Evolutionary conservation across 257 asterid genomes (phyloP), one percentile per base, ranked within the genome.

Genomic region (Linderniella brevidens): DNA sequence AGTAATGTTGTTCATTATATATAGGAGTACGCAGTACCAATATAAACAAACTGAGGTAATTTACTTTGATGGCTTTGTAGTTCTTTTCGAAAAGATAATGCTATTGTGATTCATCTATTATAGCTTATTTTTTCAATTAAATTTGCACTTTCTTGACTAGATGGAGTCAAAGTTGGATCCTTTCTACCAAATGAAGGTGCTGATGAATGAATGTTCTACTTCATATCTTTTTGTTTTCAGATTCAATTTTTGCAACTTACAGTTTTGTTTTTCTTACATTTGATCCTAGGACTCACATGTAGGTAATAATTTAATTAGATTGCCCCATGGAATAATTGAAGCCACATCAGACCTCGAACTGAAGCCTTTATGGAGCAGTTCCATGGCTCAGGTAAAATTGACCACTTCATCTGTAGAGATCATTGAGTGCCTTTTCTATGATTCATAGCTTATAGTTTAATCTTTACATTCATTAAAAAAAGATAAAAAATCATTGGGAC

Each of bases 271-370:
- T 4, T 45, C 15, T 6, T 5, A 9, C 14, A 5, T 39, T 48
- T 70, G 49, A 38, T 32, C 52, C 37, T 67, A 80, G 98, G 77
- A 68, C 16, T 10, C 74, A 19, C 70, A 58, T 7, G 46, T 57
- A 37, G 68, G 60, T 50, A 38, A 58, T 35, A 55, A 64, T 42
- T 78, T 67, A 65, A 71, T 55, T 57, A 58, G 80, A 41, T 68
- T 88, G 64, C 98, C 98, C 50, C 92, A 42, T 19, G 94, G 95
- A 46, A 88, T 88, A 45, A 68, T 80, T 19, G 75, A 84, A 61
- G 69, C 77, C 32, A 64, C 54, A 55, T 78, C 98, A 17, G 98
- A 88, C 73, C 82, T 84, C 63, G 95, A 88, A 66, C 64, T 78
- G 47, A 88, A 80, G 81, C 98, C 98, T 62, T 56, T 88, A 37